Evolutionary conservation across 331 rosid species (phyloP), one percentile per base, ranked within the genome.

Genomic region (Quercus tomentella): DNA sequence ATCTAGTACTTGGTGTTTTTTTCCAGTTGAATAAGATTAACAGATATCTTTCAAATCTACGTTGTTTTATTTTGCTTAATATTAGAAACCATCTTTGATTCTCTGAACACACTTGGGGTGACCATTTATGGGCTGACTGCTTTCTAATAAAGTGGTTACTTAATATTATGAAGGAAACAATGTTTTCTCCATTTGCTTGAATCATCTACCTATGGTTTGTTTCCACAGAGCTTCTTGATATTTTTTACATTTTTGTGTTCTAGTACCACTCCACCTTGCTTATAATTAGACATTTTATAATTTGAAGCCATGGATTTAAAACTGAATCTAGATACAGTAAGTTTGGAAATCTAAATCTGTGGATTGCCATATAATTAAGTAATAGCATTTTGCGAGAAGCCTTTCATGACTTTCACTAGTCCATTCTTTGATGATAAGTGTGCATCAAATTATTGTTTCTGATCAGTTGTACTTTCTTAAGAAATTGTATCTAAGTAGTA

Each of bases 41-140:
- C 31, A 31, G 70, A 65, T 70, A 61, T 75, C 70, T 69, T 66
- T 17, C 66, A 54, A 66, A 60, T 74, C 52, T 76, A 18, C 66
- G 18, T 70, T 76, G 35, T 73, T 41, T 30, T 21, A 21, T 43
- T 68, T 72, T 43, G 4, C 72, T 67, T 17, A 33, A 67, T 67
- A 14, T 67, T 67, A 35, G 51, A 10, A 67, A 67, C 52, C 72
- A 30, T 65, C 5, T 22, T 60, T 23, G 31, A 60, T 22, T 22
- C 31, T 9, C 33, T 56, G 71, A 9, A 22, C 56, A 68, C 49
- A 15, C 65, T 20, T 33, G 78, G 69, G 25, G 56, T n/a, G 62
- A 62, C 58, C 51, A 41, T 63, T 57, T 73, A 26, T 68, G 71
- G 33, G 31, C 16, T 82, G 51, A 60, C 7, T 25, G 49, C 79